These are phyloP conservation scores for Hirsutella minnesotensis DNA, from an alignment of 2,329 filamentous ascomycete genomes.

Conservation along the genomic window DNA sequence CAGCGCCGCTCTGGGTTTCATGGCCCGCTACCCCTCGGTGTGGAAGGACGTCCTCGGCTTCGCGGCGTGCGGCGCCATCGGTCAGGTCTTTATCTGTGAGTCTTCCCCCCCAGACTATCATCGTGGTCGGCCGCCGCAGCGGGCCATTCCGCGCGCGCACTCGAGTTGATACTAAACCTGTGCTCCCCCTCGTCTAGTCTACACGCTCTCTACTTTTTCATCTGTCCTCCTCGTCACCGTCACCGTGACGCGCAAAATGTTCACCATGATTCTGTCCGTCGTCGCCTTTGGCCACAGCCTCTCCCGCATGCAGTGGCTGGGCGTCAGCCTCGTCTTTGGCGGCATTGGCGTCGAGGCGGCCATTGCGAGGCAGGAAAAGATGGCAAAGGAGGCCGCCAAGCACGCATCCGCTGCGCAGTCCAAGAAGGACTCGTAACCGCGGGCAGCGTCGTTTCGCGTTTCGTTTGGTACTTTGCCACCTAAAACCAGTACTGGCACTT, in stretches of 20 bases:
- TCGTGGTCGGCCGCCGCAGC: neutral
- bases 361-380: slow-evolving; percentile 73
- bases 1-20: slow-evolving; percentile 65
- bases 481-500: slow-evolving; percentile 1
- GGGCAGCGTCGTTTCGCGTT: neutral
- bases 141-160: too few relatives aligned
- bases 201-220: slow-evolving; percentile 85
- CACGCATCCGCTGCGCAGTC: slow-evolving; percentile 13
- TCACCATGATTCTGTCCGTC: slow-evolving; percentile 96
- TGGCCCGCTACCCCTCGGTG: slow-evolving; percentile 67
- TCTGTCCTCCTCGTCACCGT: slow-evolving; percentile 89
- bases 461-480: neutral
- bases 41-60: slow-evolving; percentile 86
- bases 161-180: too few relatives aligned
- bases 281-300: slow-evolving; percentile 87
- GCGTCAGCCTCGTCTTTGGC: slow-evolving; percentile 85
- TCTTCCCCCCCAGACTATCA: slow-evolving; percentile 6
- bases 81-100: slow-evolving; percentile 89
- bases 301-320: slow-evolving; percentile 82
- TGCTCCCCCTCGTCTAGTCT: slow-evolving; percentile 43
- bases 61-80: slow-evolving; percentile 77
- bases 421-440: slow-evolving; percentile 20
- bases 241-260: slow-evolving; percentile 96
- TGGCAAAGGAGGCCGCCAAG: slow-evolving; percentile 60
- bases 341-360: slow-evolving; percentile 85